Conservation (phyloP, 1,284 basidiomycete genomes). For the Microbotryum silenes-acaulis region DNA sequence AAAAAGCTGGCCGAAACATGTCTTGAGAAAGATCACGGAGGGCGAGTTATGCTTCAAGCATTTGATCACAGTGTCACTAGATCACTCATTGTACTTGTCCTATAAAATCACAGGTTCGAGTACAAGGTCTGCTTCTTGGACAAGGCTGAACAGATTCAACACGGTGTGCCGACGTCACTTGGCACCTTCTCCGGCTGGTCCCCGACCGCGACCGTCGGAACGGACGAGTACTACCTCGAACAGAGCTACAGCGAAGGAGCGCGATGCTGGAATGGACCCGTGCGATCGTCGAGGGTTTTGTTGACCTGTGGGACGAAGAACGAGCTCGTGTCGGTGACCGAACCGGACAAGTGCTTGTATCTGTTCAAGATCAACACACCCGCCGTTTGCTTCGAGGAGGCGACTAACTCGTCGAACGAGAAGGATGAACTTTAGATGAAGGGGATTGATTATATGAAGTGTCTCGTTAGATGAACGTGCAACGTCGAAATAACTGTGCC, state of each 20-base stretch:
- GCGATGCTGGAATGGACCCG: conserved; percentile 91
- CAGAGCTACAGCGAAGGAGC: conserved; percentile 72
- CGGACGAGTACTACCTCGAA: conserved; percentile 66
- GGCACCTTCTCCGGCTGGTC: conserved; percentile 52
- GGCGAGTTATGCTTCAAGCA: conserved; percentile 51
- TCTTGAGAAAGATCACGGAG: conserved; percentile 73
- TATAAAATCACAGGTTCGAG: conserved; percentile 58
- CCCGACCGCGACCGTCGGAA: conserved; percentile 51
- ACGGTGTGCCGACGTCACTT: conserved; percentile 29
- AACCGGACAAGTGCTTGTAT: conserved; percentile 97
- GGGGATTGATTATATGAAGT: background rate
- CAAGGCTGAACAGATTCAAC: conserved; percentile 78
- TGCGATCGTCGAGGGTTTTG: background rate
- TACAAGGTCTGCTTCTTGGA: conserved; percentile 96
- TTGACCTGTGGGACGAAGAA: conserved; percentile 75
- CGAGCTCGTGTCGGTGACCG: conserved; percentile 66
- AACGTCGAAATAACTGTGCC: too few species aligned
- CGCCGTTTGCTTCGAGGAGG: conserved; percentile 57
- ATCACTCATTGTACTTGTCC: background rate
- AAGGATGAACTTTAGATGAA: conserved; percentile 20
- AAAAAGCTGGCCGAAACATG: conserved; percentile 84
- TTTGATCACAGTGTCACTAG: too few species aligned
- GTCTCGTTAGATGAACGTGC: background rate
- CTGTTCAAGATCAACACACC: conserved; percentile 78
- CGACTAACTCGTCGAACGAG: background rate